phyloP scores from a whole-genome alignment of 116 monocot species.

The Dioscorea cayenensis region DNA sequence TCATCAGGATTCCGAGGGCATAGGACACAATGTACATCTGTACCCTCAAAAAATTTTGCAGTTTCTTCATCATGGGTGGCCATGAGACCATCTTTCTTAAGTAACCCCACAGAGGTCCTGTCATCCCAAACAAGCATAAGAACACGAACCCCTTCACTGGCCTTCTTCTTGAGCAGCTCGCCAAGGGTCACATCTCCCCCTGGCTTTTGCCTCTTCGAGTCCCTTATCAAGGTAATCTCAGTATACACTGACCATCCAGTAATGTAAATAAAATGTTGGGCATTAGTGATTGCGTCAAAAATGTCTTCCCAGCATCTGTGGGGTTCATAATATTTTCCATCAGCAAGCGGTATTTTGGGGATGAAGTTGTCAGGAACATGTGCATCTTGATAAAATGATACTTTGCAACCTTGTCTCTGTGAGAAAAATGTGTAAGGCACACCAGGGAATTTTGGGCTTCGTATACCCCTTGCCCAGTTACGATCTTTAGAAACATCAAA shows the following conservation, averaged over 20 bases:
- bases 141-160: slow-evolving; percentile 55
- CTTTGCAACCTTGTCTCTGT: slow-evolving; percentile 49
- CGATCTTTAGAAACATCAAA: slow-evolving; percentile 32
- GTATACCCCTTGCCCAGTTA: slow-evolving; percentile 35
- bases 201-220: slow-evolving; percentile 22
- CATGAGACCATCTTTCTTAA: slow-evolving; percentile 67
- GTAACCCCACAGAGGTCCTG: slow-evolving; percentile 49
- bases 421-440: slow-evolving; percentile 65
- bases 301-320: slow-evolving; percentile 72
- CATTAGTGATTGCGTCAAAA: slow-evolving; percentile 55
- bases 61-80: slow-evolving; percentile 79
- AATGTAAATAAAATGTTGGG: slow-evolving; percentile 55
- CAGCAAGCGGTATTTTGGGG: slow-evolving; percentile 29
- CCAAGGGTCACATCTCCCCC: slow-evolving; percentile 52
- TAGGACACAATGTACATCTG: slow-evolving; percentile 57
- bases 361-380: slow-evolving; percentile 43
- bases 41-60: slow-evolving; percentile 29
- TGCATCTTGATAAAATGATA: slow-evolving; percentile 61
- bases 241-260: slow-evolving; percentile 73
- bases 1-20: slow-evolving; percentile 71
- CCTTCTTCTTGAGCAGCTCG: slow-evolving; percentile 63
- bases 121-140: slow-evolving; percentile 79
- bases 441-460: slow-evolving; percentile 27
- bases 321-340: slow-evolving; percentile 41
- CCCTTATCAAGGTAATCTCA: slow-evolving; percentile 53